Conservation (phyloP, 495 filamentous ascomycete species). For the Cercophora samala region DNA sequence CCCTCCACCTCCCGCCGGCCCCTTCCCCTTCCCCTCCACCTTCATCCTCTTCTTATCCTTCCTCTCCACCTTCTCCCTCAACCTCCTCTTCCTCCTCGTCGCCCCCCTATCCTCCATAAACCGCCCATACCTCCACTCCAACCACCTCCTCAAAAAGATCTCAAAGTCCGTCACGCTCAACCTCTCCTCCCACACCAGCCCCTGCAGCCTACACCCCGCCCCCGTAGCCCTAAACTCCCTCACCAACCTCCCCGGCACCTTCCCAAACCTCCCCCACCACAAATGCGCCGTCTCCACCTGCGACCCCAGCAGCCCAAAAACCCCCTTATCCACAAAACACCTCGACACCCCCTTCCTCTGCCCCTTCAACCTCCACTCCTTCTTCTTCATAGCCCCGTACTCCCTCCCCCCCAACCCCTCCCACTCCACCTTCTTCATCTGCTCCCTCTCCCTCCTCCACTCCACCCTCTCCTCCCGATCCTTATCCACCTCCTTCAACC, state of each 20-base stretch:
- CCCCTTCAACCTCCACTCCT: not conserved
- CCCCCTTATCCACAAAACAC: not conserved
- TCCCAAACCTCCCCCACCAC: not conserved
- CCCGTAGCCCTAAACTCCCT: constrained; percentile 1
- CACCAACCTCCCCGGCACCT: not conserved
- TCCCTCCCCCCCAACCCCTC: not conserved
- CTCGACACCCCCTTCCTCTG: not conserved
- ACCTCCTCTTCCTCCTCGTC: constrained; percentile 1
- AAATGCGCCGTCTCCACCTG: not conserved
- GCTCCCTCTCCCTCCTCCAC: not conserved
- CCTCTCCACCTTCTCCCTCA: not conserved
- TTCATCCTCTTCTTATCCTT: not conserved
- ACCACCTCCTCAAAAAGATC: constrained; percentile 1
- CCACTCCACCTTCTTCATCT: not conserved
- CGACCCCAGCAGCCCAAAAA: not conserved
- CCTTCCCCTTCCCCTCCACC: not conserved
- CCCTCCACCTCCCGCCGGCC: not conserved
- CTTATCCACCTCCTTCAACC: not conserved
- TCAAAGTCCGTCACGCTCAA: not conserved
- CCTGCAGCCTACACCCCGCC: constrained; percentile 5
- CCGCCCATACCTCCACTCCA: not conserved
- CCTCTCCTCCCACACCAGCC: constrained; percentile 1
- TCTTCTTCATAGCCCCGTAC: not conserved
- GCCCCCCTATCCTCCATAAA: not conserved
- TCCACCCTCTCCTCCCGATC: not conserved